These are phyloP conservation scores for Zalaria sp. DNA, from an alignment of 2,329 filamentous ascomycete genomes.

Conservation along the genomic window DNA sequence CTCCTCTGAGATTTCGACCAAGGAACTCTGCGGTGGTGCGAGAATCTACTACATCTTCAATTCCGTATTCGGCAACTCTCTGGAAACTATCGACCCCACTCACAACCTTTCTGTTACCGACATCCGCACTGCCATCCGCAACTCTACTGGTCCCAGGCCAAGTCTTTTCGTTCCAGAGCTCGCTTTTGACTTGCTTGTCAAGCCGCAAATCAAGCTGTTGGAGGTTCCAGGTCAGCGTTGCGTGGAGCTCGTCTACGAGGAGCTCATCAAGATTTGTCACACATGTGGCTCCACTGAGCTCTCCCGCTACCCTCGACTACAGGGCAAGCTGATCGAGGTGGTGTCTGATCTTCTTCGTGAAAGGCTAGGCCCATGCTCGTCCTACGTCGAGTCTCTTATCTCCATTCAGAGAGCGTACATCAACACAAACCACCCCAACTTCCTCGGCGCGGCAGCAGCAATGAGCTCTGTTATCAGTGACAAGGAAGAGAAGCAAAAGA, in stretches of 20 bases:
- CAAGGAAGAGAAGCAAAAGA: conserved; percentile 88
- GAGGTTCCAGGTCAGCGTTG: conserved; percentile 92
- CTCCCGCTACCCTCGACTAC: conserved; percentile 77
- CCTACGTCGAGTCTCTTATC: conserved; percentile 91
- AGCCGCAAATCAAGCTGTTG: conserved; percentile 94
- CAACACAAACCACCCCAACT: conserved; percentile 98
- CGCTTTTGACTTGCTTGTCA: conserved; percentile 92
- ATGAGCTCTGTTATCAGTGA: conserved; percentile 95
- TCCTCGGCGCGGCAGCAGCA: conserved; percentile 86
- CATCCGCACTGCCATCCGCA: conserved; percentile 92
- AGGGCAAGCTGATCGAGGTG: conserved; percentile 94
- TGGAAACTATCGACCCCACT: conserved; percentile 92
- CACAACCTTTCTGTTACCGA: conserved; percentile 88
- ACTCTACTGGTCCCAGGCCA: conserved; percentile 89
- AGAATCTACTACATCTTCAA: conserved; percentile 99
- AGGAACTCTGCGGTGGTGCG: conserved; percentile 88
- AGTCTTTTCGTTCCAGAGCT: conserved; percentile 96
- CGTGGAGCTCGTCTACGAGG: conserved; percentile 95
- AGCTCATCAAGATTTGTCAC: conserved; percentile 98
- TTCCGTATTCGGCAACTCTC: conserved; percentile 90
- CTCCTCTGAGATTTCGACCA: conserved; percentile 95
- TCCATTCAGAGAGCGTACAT: conserved; percentile 97
- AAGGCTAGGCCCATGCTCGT: conserved; percentile 74
- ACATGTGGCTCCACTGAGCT: conserved; percentile 94
- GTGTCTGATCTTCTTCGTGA: conserved; percentile 92